phyloP scores from a whole-genome alignment of 352 stramenopile genomes.

The Salisapilia sapeloensis region DNA sequence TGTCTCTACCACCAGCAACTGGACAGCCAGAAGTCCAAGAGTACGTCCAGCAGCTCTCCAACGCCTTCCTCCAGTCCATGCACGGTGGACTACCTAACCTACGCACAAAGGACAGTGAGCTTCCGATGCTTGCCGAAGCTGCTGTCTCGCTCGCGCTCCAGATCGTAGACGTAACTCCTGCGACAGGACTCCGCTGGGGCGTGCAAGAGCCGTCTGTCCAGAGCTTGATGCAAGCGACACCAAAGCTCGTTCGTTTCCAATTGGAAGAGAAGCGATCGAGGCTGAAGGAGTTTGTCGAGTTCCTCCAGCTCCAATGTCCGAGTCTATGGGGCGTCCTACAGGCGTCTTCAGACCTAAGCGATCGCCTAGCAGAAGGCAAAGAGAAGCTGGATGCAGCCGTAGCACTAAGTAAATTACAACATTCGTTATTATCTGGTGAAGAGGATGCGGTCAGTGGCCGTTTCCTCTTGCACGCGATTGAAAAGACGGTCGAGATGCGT shows the following conservation, averaged over 20 bases:
- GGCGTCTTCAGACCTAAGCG: conserved; percentile 25
- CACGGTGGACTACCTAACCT: conserved; percentile 18
- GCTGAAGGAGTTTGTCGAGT: conserved; percentile 38
- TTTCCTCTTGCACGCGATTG: conserved; percentile 58
- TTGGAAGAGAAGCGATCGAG: conserved; percentile 60
- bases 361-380: conserved; percentile 42
- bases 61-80: conserved; percentile 1
- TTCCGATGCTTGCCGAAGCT: conserved; percentile 31
- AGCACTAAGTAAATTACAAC: conserved; percentile 59
- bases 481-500: conserved; percentile 46
- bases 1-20: too few species aligned
- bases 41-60: conserved; percentile 23
- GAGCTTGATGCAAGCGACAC: conserved; percentile 30
- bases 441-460: conserved; percentile 29
- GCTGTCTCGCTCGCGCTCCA: conserved; percentile 38
- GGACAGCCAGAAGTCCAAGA: conserved; percentile 27
- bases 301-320: conserved; percentile 40
- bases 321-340: conserved; percentile 43
- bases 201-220: conserved; percentile 8
- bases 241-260: conserved; percentile 75
- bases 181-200: conserved; percentile 66
- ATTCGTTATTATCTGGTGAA: conserved; percentile 6
- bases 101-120: conserved; percentile 20
- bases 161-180: conserved; percentile 66
- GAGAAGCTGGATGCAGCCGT: conserved; percentile 65